A percentile compares a stretch with the other conserved stretches of the same genome.
These are phyloP conservation scores for Chaetomiaceae sp. DNA, from an alignment of 2,329 filamentous ascomycete species.

Conservation along the genomic window DNA sequence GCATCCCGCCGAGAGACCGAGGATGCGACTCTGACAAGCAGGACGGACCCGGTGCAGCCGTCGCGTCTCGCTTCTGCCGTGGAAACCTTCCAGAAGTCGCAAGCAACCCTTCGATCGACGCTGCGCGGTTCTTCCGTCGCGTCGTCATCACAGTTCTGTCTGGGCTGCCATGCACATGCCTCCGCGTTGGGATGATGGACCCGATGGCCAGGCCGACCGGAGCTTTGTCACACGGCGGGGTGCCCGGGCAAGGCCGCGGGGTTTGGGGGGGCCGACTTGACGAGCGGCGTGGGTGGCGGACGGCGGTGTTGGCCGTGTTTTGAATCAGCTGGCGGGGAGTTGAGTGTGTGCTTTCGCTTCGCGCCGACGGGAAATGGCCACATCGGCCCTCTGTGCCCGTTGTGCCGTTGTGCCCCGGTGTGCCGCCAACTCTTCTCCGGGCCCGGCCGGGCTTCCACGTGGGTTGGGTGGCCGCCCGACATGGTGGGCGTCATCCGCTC, in stretches of 20 bases:
- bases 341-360: neutral
- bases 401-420: neutral
- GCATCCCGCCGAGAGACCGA: neutral
- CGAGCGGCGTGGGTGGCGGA: neutral
- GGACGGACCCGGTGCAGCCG: too few relatives aligned
- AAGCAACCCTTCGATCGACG: neutral
- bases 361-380: neutral
- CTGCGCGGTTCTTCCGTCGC: neutral
- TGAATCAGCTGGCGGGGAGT: neutral
- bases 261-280: too few relatives aligned
- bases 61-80: neutral
- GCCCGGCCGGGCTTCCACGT: slow-evolving; percentile 11
- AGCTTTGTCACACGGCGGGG: too few relatives aligned
- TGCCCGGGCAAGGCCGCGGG: too few relatives aligned
- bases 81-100: neutral
- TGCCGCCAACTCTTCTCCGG: slow-evolving; percentile 3
- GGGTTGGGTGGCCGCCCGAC: neutral
- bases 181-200: neutral
- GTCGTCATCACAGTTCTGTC: neutral
- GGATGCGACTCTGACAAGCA: too few relatives aligned
- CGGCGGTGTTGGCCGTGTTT: neutral
- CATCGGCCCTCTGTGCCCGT: slow-evolving; percentile 3
- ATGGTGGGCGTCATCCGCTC: neutral
- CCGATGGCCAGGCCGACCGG: neutral
- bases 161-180: slow-evolving; percentile 4